These are phyloP conservation scores for Spatholobus suberectus DNA, from an alignment of 306 rosid species.

Conservation along the genomic window DNA sequence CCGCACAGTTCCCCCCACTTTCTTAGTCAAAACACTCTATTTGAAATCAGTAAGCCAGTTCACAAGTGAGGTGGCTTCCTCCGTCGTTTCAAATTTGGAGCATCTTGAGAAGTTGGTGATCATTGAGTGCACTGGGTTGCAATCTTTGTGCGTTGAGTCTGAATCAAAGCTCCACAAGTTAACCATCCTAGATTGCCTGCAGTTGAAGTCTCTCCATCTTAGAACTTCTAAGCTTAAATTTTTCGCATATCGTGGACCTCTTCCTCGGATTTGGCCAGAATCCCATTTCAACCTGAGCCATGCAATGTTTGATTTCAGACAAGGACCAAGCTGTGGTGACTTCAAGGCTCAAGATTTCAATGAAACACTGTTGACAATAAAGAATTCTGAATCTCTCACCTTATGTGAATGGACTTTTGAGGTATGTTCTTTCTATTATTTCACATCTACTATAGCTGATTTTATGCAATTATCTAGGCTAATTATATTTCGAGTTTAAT, in stretches of 20 bases:
- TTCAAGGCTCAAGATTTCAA: conserved; percentile 62
- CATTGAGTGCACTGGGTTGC: conserved; percentile 65
- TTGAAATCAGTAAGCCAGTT: conserved; percentile 62
- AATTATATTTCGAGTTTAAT: neutral
- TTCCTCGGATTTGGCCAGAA: conserved; percentile 63
- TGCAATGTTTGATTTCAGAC: conserved; percentile 77
- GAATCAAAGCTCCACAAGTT: conserved; percentile 61
- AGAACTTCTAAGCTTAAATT: conserved; percentile 60
- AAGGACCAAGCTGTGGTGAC: conserved; percentile 48
- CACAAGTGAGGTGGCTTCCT: conserved; percentile 53
- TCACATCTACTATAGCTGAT: neutral
- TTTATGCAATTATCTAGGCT: neutral
- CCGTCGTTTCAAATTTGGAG: conserved; percentile 59
- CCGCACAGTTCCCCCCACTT: conserved; percentile 42
- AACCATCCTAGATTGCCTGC: conserved; percentile 62
- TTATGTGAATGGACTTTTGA: conserved; percentile 76
- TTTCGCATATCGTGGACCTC: conserved; percentile 60
- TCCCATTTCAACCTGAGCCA: conserved; percentile 70
- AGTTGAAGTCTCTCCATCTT: conserved; percentile 62
- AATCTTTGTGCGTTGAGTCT: conserved; percentile 57
- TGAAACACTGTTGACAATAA: conserved; percentile 66
- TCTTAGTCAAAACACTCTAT: conserved; percentile 63
- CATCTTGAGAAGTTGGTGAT: conserved; percentile 67
- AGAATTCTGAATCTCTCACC: conserved; percentile 68
- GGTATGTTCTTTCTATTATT: conserved; percentile 49